Evolutionary conservation across 495 filamentous ascomycete species (phyloP).

Genomic region (Penicillium mononematosum): DNA sequence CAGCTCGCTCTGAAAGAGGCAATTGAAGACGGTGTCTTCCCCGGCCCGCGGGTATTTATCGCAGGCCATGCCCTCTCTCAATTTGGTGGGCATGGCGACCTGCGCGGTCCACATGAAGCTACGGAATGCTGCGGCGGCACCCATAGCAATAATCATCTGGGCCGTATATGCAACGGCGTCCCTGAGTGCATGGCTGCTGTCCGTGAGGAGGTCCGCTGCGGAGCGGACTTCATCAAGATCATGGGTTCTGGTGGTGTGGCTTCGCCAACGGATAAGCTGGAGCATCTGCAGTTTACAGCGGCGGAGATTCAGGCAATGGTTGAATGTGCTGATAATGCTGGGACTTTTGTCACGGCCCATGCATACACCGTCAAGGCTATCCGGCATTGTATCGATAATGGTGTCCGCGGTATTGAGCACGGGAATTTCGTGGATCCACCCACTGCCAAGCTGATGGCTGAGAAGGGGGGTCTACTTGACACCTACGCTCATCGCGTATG

Average conservation of each 20-base stretch:
- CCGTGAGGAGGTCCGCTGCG: slow-evolving; percentile 51
- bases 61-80: slow-evolving; percentile 47
- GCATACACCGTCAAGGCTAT: slow-evolving; percentile 54
- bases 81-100: slow-evolving; percentile 57
- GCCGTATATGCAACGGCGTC: slow-evolving; percentile 51
- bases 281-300: slow-evolving; percentile 51
- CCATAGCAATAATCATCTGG: slow-evolving; percentile 29
- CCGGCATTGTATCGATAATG: slow-evolving; percentile 53
- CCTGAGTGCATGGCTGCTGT: slow-evolving; percentile 49
- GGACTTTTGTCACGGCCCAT: slow-evolving; percentile 56
- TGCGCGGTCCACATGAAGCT: slow-evolving; percentile 35
- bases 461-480: slow-evolving; percentile 49
- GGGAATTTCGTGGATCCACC: slow-evolving; percentile 52
- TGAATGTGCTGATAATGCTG: slow-evolving; percentile 42
- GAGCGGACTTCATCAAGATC: slow-evolving; percentile 59
- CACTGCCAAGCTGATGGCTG: slow-evolving; percentile 49
- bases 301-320: slow-evolving; percentile 53
- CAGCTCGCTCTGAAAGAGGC: slow-evolving; percentile 50
- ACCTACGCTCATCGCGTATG: slow-evolving; percentile 53
- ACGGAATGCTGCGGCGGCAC: slow-evolving; percentile 45
- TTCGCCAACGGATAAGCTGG: slow-evolving; percentile 48
- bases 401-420: slow-evolving; percentile 56
- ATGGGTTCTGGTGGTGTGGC: slow-evolving; percentile 57
- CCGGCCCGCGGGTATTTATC: slow-evolving; percentile 50
- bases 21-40: slow-evolving; percentile 49